Conservation (phyloP, 768 basidiomycete species). For the Macrolepiota fuliginosa region DNA sequence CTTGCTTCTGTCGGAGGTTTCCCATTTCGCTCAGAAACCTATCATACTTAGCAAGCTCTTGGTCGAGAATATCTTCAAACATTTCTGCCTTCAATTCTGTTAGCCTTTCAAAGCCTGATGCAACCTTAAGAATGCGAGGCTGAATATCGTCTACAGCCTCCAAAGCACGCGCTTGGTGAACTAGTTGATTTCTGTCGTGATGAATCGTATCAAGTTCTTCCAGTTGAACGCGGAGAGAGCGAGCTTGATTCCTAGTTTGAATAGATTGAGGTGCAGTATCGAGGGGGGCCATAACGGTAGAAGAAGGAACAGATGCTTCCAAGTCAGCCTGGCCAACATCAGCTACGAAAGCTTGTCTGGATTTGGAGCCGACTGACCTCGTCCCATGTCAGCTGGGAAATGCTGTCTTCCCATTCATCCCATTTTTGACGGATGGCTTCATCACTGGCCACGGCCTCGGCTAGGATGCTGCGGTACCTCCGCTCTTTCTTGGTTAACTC, state of each 20-base stretch:
- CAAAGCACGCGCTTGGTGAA: slow-evolving; percentile 61
- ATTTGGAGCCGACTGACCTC: slow-evolving; percentile 44
- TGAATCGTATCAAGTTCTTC: slow-evolving; percentile 80
- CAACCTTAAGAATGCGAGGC: slow-evolving; percentile 60
- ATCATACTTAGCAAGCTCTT: slow-evolving; percentile 81
- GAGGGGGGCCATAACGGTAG: slow-evolving; percentile 37
- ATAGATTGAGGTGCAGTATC: slow-evolving; percentile 36
- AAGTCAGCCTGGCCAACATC: slow-evolving; percentile 49
- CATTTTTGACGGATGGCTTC: slow-evolving; percentile 77
- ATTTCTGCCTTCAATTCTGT: slow-evolving; percentile 75
- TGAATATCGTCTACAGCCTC: slow-evolving; percentile 73
- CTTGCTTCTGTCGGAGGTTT: slow-evolving; percentile 57
- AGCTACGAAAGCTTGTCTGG: neutral
- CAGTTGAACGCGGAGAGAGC: slow-evolving; percentile 67
- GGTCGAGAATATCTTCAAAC: slow-evolving; percentile 84
- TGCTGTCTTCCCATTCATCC: slow-evolving; percentile 80
- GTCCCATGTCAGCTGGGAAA: slow-evolving; percentile 66
- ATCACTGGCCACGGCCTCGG: slow-evolving; percentile 74
- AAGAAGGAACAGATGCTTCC: slow-evolving; percentile 67
- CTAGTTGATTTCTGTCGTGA: slow-evolving; percentile 55
- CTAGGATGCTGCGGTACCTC: slow-evolving; percentile 70
- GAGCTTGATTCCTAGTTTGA: slow-evolving; percentile 61
- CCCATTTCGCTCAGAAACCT: slow-evolving; percentile 61
- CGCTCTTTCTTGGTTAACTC: slow-evolving; percentile 69
- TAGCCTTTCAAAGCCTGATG: slow-evolving; percentile 63